These are phyloP conservation scores for Cutaneotrichosporon cutaneum DNA, from an alignment of 1,284 basidiomycete genomes.

Conservation along the genomic window DNA sequence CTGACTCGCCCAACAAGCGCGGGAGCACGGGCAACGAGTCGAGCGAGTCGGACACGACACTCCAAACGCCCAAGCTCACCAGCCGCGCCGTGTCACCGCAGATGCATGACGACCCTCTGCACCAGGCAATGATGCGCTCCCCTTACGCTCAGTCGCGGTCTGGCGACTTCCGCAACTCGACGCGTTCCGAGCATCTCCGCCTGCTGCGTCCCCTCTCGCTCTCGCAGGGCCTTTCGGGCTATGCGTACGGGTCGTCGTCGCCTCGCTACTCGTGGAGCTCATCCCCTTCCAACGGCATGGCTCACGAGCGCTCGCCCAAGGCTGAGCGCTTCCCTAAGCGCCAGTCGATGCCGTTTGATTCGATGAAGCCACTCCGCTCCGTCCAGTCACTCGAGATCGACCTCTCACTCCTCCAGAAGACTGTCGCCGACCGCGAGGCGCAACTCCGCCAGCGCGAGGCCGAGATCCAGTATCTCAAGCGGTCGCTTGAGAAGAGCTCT, in stretches of 20 bases:
- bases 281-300: conserved; percentile 22
- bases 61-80: conserved; percentile 23
- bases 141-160: conserved; percentile 59
- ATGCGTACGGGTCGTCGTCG: conserved; percentile 60
- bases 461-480: conserved; percentile 76
- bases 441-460: conserved; percentile 74
- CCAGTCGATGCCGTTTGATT: conserved; percentile 33
- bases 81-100: conserved; percentile 25
- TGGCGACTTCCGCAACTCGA: conserved; percentile 22
- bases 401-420: conserved; percentile 82
- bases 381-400: conserved; percentile 82
- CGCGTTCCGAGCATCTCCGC: conserved; percentile 15
- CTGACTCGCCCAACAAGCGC: conserved; percentile 19
- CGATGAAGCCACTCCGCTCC: conserved; percentile 59
- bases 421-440: conserved; percentile 78
- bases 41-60: conserved; percentile 26
- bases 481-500: conserved; percentile 50
- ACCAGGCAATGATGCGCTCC: conserved; percentile 90
- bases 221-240: conserved; percentile 92
- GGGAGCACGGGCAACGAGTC: conserved; percentile 26
- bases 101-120: conserved; percentile 66
- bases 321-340: conserved; percentile 37
- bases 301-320: conserved; percentile 25
- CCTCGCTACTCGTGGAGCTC: conserved; percentile 43
- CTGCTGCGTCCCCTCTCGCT: conserved; percentile 65